Evolutionary conservation across 495 filamentous ascomycete genomes (phyloP), one percentile per base, ranked within the genome.

Genomic region (Bacidia gigantensis): DNA sequence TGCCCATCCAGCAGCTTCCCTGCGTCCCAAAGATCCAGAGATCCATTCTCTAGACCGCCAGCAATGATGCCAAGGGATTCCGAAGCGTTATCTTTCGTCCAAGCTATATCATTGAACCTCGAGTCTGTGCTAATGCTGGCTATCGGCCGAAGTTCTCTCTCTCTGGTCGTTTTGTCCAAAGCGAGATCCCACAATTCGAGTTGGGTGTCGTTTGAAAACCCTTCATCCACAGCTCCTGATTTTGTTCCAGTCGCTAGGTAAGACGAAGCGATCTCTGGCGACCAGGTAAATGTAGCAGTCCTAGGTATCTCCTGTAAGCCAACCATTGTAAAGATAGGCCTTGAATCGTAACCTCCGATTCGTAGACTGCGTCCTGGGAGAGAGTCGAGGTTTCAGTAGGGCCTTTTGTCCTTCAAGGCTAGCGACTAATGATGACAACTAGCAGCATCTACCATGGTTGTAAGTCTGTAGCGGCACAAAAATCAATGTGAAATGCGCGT

Each of bases 211-310:
- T 92, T 89, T 3, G 92, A 97, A 72, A 99, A 97, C 65, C 96
- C 89, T 59, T 86, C 89, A 68, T 92, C 87, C 17, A 97, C 89
- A 56, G 92, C 92, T 49, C 92, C 92, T 51, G 90, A 89, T 61
- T 86, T 79, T 22, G 92, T 97, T 60, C 92, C 92, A n/a, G 92
- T 97, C 40, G 89, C 90, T 50, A 99, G 73, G 59, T 93, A 75
- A 57, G 89, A 87, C 52, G 76, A 73, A 29, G 75, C 71, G 41
- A 84, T 67, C 51, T 83, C 82, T 12, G 88, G 83, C 55, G 88
- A 92, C 90, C 92, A 99, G 54, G 93, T 87, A 63, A 99, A 97
- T 61, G 89, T 86, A 67, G 90, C 90, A 53, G 92, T 97, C 69
- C 92, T 78, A 62, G 88, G 84, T 63, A 99, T 90, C 71, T 97